These are phyloP conservation scores for Xylaria sp. DNA, from an alignment of 2,329 filamentous ascomycete species.

Conservation along the genomic window DNA sequence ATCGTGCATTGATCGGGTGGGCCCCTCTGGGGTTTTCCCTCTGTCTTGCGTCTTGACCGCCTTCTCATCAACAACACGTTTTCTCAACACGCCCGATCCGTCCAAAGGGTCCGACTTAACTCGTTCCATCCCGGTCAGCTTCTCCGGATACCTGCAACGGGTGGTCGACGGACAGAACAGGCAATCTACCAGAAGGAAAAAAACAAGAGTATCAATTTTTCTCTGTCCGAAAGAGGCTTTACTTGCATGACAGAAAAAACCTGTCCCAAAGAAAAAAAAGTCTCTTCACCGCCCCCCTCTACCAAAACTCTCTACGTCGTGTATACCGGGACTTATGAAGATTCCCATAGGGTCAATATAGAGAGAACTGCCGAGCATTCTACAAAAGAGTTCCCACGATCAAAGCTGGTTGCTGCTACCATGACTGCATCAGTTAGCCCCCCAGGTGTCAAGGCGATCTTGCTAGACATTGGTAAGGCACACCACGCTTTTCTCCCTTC, in stretches of 20 bases:
- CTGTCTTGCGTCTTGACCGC: conserved; percentile 41
- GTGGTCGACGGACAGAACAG: neutral
- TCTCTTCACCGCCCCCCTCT: conserved; percentile 24
- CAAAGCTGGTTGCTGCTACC: conserved; percentile 14
- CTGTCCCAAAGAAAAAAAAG: neutral
- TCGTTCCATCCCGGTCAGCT: conserved; percentile 14
- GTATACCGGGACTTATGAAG: conserved; percentile 7
- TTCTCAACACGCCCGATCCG: conserved; percentile 28
- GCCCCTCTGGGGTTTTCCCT: conserved; percentile 23
- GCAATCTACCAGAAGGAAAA: neutral
- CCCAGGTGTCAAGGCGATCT: conserved; percentile 53
- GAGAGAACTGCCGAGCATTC: conserved; percentile 11
- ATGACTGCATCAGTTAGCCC: conserved; percentile 43
- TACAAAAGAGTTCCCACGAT: conserved; percentile 6
- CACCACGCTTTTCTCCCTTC: conserved; percentile 27
- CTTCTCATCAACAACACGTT: conserved; percentile 36
- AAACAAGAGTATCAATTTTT: too few relatives aligned
- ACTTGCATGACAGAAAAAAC: neutral
- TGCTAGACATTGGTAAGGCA: conserved; percentile 65
- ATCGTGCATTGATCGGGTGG: conserved; percentile 33
- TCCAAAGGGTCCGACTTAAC: conserved; percentile 9
- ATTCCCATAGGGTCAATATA: neutral
- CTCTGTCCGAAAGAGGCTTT: neutral
- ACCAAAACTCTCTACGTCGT: neutral
- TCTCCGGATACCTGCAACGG: conserved; percentile 14